Percentiles rank a stretch among this genome's conserved stretches.
Evolutionary conservation across 805 yeast species (phyloP).

Genomic region (Candida endomychidarum): DNA sequence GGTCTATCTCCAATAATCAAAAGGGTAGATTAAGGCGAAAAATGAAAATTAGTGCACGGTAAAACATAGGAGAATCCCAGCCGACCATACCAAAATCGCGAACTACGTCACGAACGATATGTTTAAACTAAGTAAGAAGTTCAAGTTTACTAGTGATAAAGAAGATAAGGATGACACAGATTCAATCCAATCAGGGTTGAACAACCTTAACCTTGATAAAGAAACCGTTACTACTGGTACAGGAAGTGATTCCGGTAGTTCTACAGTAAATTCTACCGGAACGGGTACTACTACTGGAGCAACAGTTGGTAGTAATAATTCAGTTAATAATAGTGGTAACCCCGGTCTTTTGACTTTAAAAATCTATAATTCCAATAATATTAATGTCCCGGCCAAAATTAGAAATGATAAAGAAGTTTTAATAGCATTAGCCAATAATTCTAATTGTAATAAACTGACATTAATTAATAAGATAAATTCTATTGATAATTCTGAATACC

Average conservation of each 20-base stretch:
- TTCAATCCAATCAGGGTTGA: conserved; percentile 1
- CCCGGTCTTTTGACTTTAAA: conserved; percentile 81
- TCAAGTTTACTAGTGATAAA: conserved; percentile 23
- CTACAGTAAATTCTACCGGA: not conserved
- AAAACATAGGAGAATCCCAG: too few relatives aligned
- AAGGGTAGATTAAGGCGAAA: too few relatives aligned
- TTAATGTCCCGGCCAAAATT: conserved; percentile 69
- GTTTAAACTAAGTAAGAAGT: conserved; percentile 33
- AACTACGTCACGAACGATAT: conserved; percentile 12
- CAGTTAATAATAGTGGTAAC: conserved; percentile 6
- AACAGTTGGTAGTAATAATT: conserved; percentile 1
- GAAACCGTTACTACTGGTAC: not conserved
- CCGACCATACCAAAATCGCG: too few relatives aligned
- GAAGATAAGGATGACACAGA: conserved; percentile 9
- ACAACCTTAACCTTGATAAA: conserved; percentile 11
- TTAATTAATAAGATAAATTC: conserved; percentile 32
- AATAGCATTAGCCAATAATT: conserved; percentile 61
- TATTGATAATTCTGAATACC: conserved; percentile 17
- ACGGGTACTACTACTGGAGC: conserved; percentile 1
- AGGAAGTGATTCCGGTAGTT: conserved; percentile 9
- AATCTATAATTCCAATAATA: conserved; percentile 66
- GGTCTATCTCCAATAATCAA: too few relatives aligned
- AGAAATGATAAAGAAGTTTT: conserved; percentile 63
- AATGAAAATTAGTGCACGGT: too few relatives aligned
- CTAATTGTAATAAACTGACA: conserved; percentile 32